Base-by-base conservation (phyloP, 306 rosid species). In the Lathyrus oleraceus region DNA sequence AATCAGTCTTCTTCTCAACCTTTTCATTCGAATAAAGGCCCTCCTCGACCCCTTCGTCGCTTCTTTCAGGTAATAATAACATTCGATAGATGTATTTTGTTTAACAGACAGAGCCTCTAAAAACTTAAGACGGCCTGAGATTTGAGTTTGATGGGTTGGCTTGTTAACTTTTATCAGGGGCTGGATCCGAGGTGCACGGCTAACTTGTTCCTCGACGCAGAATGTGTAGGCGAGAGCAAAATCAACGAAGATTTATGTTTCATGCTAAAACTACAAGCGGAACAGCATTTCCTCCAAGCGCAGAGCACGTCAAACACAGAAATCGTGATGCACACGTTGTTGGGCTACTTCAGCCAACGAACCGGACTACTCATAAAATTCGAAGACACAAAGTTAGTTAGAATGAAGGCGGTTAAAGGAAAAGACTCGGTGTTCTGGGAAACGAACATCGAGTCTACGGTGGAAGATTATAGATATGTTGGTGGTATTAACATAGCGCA, bases 31-130 rank as follows among this genome's bases (percentile, higher is more conserved):
- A 88, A 83, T 38, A 88, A 76, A 87, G 97, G 95, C 40, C 89
- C 97, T 65, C 87, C 98, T 12, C 84, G 96, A 79, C 98, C 96
- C 60, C 97, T 94, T 45, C 97, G 97, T 13, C 89, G 97, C 67
- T 81, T 88, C 81, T 88, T 94, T 58, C 95, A 92, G 87, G 96
- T 91, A 56, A 61, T 16, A 10, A 20, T 52, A 52, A 20, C 16
- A 15, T 51, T 8, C 3, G 8, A 1, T 14, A 14, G 2, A 8
- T 17, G 1, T 14, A 44, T 13, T 44, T 14, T 0, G 5, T 44
- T 44, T 5, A 44, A 7, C 39, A 35, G 0, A 2, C 23, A 21
- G 30, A 27, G 30, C 4, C 30, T 27, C 30, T 2, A 27, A 27
- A 27, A 28, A 4, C 5, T 5, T 28, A 4, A 4, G 3, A 3